Evolutionary conservation across 148 eudicot genomes (phyloP), one percentile per base, ranked within the genome.

Genomic region (Spergularia bocconei): DNA sequence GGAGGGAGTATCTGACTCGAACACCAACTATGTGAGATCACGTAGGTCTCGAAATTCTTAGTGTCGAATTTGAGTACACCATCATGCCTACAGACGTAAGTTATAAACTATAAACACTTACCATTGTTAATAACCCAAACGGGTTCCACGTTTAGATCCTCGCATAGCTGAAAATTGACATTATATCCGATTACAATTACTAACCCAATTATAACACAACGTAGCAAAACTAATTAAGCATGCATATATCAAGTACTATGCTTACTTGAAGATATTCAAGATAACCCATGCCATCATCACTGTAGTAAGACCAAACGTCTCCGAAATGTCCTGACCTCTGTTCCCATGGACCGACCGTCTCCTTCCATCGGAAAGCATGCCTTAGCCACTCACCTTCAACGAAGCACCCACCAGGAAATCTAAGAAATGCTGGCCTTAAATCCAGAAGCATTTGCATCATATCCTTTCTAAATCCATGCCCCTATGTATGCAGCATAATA

Each of bases 401-500:
- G 75, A 84, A 92, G 64, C 85, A 86, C 12, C 98, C 97, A 73
- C 98, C 98, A 25, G 98, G 97, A 80, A 94, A 94, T 85, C 98
- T 89, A 77, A 95, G 76, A 73, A 95, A 95, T 47, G 86, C 76
- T 23, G 98, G 98, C 53, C 87, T 91, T 73, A 95, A 70, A 77
- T 87, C 79, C 20, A 85, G 79, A 67, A 95, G 86, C 97, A 92
- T 85, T 65, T 86, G 53, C 85, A 83, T 82, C 77, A 95, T 85
- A 71, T 92, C 98, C 20, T 65, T 60, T 29, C 96, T 85, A 77
- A 88, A 95, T 70, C 97, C 98, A 85, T 92, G 98, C 23, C 93
- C 97, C 97, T 95, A 69, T 54, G 13, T 8, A 47, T 36, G 39
- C 5, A 88, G 10, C 48, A 44, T 44, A 44, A 9, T 44, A 44